Conservation (phyloP, 371 early-diverging fungal species). For the Actinomortierella ambigua region DNA sequence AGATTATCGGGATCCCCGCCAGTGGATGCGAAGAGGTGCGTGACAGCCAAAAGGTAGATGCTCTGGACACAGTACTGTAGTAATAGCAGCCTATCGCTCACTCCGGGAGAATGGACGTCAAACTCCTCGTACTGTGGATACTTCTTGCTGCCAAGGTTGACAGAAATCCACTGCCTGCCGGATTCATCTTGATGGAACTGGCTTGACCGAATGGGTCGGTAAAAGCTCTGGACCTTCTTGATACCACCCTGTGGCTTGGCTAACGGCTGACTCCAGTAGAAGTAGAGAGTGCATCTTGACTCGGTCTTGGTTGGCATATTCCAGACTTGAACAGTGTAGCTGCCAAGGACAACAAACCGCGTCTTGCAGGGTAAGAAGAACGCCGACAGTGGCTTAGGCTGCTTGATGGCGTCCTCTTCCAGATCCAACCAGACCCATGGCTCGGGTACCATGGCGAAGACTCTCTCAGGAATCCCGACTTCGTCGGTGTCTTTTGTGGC, state of each 20-base stretch:
- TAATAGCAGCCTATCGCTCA: too few species aligned
- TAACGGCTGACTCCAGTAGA: constrained; percentile 43
- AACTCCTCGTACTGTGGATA: too few species aligned
- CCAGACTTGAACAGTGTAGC: constrained; percentile 40
- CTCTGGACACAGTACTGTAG: constrained; percentile 29
- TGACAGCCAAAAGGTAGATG: constrained; percentile 28
- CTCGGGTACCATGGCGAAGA: constrained; percentile 42
- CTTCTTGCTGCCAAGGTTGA: too few species aligned
- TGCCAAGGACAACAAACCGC: constrained; percentile 32
- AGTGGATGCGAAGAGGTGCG: constrained; percentile 6
- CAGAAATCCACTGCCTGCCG: too few species aligned
- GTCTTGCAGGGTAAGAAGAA: constrained; percentile 30
- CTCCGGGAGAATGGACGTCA: too few species aligned
- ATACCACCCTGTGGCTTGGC: constrained; percentile 3
- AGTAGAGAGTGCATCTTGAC: constrained; percentile 35
- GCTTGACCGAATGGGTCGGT: too few species aligned
- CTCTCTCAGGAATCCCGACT: not conserved
- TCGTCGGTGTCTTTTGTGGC: too few species aligned
- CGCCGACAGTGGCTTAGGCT: constrained; percentile 21
- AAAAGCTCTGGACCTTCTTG: too few species aligned
- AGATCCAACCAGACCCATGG: constrained; percentile 40
- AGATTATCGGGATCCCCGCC: too few species aligned
- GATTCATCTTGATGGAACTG: too few species aligned
- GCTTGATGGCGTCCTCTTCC: constrained; percentile 24
- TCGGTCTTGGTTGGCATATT: constrained; percentile 34